Conservation (phyloP, 139 green algal genomes). For the Tetratostichococcus sp. region DNA sequence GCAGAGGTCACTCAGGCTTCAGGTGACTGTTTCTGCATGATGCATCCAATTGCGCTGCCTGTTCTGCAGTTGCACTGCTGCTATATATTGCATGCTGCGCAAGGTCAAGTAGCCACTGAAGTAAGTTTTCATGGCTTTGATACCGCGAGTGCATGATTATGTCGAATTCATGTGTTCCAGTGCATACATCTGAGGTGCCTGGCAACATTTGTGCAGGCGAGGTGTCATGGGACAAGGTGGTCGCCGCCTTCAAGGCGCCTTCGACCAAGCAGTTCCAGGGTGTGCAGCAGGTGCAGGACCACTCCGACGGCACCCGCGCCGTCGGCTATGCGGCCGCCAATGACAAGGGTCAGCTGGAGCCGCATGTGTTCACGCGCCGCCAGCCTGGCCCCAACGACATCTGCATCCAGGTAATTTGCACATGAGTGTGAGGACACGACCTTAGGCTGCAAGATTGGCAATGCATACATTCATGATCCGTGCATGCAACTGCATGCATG, state of each 20-base stretch:
- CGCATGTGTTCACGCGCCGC: conserved; percentile 51
- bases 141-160: no score
- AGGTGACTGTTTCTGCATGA: background rate
- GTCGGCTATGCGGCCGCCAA: conserved; percentile 61
- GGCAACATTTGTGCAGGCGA: conserved; percentile 7
- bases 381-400: conserved; percentile 43
- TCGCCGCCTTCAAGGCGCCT: conserved; percentile 24
- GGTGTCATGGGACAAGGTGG: conserved; percentile 21
- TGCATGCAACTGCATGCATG: conserved; percentile 15
- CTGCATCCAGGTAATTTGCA: conserved; percentile 50
- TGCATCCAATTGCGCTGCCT: no score
- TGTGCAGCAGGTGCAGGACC: conserved; percentile 5
- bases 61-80: no score
- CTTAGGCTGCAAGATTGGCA: background rate
- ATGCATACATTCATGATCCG: background rate
- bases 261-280: background rate
- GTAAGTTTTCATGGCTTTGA: no score
- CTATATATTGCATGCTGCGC: no score
- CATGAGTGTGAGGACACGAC: no score
- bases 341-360: conserved; percentile 34
- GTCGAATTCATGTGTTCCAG: no score
- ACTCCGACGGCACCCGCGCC: conserved; percentile 35
- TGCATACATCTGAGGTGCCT: no score
- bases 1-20: background rate
- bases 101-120: no score